These are phyloP conservation scores for Magnolia officinalis DNA, from an alignment of 164 flowering plant species.

Conservation along the genomic window DNA sequence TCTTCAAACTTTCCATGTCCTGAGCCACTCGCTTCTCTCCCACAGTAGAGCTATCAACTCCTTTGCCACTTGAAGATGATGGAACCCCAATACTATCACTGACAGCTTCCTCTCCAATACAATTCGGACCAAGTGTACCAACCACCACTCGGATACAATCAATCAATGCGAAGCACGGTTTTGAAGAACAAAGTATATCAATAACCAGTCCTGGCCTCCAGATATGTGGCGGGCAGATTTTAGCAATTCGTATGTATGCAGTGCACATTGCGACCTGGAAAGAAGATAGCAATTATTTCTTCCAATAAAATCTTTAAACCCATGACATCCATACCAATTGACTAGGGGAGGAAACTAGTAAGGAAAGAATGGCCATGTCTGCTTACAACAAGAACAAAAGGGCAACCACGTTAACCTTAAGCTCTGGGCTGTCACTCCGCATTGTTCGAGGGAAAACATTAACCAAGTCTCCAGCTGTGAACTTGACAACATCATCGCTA, in stretches of 20 bases:
- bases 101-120: slow-evolving; percentile 35
- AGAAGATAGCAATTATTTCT: neutral
- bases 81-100: slow-evolving; percentile 7
- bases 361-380: neutral
- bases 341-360: slow-evolving; percentile 4
- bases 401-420: slow-evolving; percentile 51
- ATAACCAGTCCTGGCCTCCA: slow-evolving; percentile 81
- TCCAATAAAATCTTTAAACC: slow-evolving; percentile 1
- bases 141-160: slow-evolving; percentile 64
- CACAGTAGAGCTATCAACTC: slow-evolving; percentile 25
- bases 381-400: neutral
- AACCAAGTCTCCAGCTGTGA: slow-evolving; percentile 63
- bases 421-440: slow-evolving; percentile 60
- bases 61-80: slow-evolving; percentile 17
- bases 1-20: slow-evolving; percentile 25
- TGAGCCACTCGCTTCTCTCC: slow-evolving; percentile 59
- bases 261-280: slow-evolving; percentile 75
- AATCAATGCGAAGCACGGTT: slow-evolving; percentile 52
- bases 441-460: slow-evolving; percentile 50
- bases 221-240: slow-evolving; percentile 65
- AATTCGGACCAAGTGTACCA: slow-evolving; percentile 50
- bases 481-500: slow-evolving; percentile 59
- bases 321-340: neutral
- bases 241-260: slow-evolving; percentile 67
- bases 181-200: slow-evolving; percentile 41